These are phyloP conservation scores for Lactarius vividus DNA, from an alignment of 768 basidiomycete species.

Conservation along the genomic window DNA sequence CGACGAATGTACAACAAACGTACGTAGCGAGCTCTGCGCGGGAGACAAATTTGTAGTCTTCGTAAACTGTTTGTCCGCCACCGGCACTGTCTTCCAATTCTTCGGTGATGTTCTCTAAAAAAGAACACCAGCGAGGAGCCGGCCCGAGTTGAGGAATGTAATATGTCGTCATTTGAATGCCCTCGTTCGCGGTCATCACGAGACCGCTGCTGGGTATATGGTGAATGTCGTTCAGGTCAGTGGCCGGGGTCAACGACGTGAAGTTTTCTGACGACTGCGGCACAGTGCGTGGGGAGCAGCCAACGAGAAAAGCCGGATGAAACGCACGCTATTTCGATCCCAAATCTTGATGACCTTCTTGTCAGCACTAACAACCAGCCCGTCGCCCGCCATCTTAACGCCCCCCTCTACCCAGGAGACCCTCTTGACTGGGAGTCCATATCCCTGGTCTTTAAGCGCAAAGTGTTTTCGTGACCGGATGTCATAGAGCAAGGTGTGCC, in stretches of 20 bases:
- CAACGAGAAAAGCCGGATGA: slow-evolving; percentile 40
- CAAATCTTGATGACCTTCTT: slow-evolving; percentile 98
- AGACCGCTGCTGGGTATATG: slow-evolving; percentile 88
- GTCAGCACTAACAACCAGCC: slow-evolving; percentile 89
- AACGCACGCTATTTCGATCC: slow-evolving; percentile 77
- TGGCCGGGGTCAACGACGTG: slow-evolving; percentile 86
- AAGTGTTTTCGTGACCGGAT: slow-evolving; percentile 81
- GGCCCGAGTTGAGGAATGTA: slow-evolving; percentile 96
- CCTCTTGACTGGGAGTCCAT: slow-evolving; percentile 83
- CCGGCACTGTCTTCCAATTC: slow-evolving; percentile 91
- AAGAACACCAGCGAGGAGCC: slow-evolving; percentile 94
- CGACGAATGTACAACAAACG: slow-evolving; percentile 34
- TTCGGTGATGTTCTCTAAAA: slow-evolving; percentile 98
- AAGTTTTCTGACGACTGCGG: slow-evolving; percentile 82
- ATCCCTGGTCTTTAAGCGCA: slow-evolving; percentile 94
- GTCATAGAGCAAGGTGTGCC: slow-evolving; percentile 93
- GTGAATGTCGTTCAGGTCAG: slow-evolving; percentile 87
- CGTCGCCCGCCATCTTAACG: slow-evolving; percentile 77
- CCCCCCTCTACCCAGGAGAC: slow-evolving; percentile 91
- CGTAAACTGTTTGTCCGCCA: slow-evolving; percentile 66
- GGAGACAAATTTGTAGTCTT: slow-evolving; percentile 98
- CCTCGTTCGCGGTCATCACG: slow-evolving; percentile 90
- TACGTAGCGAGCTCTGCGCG: slow-evolving; percentile 80
- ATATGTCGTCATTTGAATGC: slow-evolving; percentile 92
- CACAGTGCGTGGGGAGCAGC: slow-evolving; percentile 12